Conservation (phyloP, 805 yeast species). For the Candida koratica region DNA sequence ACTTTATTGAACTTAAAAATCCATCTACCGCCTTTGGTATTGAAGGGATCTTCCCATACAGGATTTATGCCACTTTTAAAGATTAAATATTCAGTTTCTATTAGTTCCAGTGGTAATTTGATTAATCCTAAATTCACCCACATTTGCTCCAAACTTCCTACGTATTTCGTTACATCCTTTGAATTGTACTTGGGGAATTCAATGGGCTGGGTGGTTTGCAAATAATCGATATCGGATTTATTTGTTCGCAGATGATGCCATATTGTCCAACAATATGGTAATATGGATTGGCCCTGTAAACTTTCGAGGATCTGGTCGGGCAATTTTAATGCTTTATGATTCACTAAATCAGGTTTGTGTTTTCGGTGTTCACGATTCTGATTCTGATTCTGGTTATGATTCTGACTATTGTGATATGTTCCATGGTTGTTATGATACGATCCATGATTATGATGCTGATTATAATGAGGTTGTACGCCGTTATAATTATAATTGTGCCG, state of each 20-base stretch:
- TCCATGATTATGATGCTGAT: conserved; percentile 11
- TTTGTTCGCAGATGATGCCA: conserved; percentile 44
- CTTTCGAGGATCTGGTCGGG: conserved; percentile 26
- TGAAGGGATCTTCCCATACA: conserved; percentile 64
- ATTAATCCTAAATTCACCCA: conserved; percentile 43
- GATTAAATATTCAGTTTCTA: conserved; percentile 51
- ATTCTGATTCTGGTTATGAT: conserved; percentile 11
- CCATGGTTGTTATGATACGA: conserved; percentile 8
- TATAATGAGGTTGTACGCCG: conserved; percentile 2
- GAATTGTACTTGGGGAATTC: conserved; percentile 30
- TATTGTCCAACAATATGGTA: conserved; percentile 48
- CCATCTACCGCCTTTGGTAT: conserved; percentile 62
- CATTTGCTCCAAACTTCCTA: conserved; percentile 51
- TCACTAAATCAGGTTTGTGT: conserved; percentile 10
- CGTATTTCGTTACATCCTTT: conserved; percentile 18
- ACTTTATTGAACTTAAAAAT: conserved; percentile 44
- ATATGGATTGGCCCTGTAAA: conserved; percentile 31
- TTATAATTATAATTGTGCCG: conserved; percentile 6
- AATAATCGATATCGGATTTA: conserved; percentile 25
- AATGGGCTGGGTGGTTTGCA: conserved; percentile 44
- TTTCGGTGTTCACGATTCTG: conserved; percentile 8
- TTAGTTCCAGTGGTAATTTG: conserved; percentile 34
- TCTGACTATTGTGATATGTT: conserved; percentile 11
- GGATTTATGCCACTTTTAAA: conserved; percentile 61
- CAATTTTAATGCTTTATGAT: conserved; percentile 31